Evolutionary conservation across 1,284 basidiomycete genomes (phyloP).

Genomic region (Paramarasmius palmivorus): DNA sequence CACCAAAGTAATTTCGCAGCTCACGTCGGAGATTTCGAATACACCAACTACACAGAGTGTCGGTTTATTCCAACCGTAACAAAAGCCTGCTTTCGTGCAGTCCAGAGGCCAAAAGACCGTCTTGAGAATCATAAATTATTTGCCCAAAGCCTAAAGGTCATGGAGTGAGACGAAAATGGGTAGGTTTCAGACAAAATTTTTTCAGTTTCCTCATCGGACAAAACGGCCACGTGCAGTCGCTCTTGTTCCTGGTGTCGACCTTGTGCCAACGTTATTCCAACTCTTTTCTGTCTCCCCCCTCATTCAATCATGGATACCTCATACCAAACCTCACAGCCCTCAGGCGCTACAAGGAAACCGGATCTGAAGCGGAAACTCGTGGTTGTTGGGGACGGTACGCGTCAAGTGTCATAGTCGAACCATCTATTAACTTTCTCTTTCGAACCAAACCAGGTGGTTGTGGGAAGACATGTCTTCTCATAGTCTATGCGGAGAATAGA

Average conservation of each 20-base stretch:
- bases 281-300: neutral
- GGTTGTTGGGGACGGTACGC: slow-evolving; percentile 85
- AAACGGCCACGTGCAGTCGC: slow-evolving; percentile 52
- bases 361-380: slow-evolving; percentile 76
- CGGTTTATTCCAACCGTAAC: slow-evolving; percentile 54
- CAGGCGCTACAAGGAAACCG: slow-evolving; percentile 23
- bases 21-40: slow-evolving; percentile 35
- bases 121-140: neutral
- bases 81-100: slow-evolving; percentile 40
- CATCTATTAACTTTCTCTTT: slow-evolving; percentile 26
- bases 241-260: slow-evolving; percentile 1
- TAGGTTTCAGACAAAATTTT: neutral
- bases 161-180: neutral
- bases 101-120: slow-evolving; percentile 61
- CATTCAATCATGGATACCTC: slow-evolving; percentile 29
- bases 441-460: slow-evolving; percentile 57
- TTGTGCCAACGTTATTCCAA: neutral
- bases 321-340: slow-evolving; percentile 26
- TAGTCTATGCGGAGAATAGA: slow-evolving; percentile 95
- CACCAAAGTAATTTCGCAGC: slow-evolving; percentile 6
- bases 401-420: slow-evolving; percentile 28
- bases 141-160: neutral
- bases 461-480: slow-evolving; percentile 90
- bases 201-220: slow-evolving; percentile 50
- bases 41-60: slow-evolving; percentile 51